Evolutionary conservation across 768 basidiomycete genomes (phyloP), one percentile per base, ranked within the genome.

Genomic region (Phaeolepiota aurea): DNA sequence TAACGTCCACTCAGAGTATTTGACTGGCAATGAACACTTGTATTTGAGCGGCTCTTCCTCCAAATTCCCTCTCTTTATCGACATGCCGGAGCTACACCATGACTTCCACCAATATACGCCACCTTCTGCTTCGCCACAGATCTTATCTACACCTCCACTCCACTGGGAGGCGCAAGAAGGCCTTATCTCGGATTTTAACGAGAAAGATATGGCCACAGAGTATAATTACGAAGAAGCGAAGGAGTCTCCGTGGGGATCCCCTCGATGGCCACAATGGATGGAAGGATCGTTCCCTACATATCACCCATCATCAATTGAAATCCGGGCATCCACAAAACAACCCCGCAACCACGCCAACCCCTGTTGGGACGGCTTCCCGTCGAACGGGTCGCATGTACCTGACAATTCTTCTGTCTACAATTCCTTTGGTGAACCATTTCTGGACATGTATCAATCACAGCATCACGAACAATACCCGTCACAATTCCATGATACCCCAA

Each of bases 21-120:
- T n/a, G n/a, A n/a, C n/a, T n/a, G n/a, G n/a, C n/a, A n/a, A 28
- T 28, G 7, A n/a, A n/a, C 25, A 28, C 25, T 28, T 28, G n/a
- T 7, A 38, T 18, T 11, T 20, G n/a, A 38, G 15, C 20, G n/a
- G 15, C 37, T 38, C 37, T 9, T 11, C 10, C 16, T 11, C n/a
- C 14, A 18, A 15, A 11, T 38, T 10, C 37, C 10, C 11, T 23
- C 38, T 25, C 15, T 40, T n/a, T 31, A 44, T 23, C 28, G 52
- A 57, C 23, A 38, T 58, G 42, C 57, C 57, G 1, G 56, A 57
- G 37, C 43, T 59, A 23, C 54, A 50, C 39, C 51, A 56, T 40
- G 57, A 58, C 41, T 47, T 50, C 7, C 25, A 28, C 7, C 25
- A 28, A 28, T 28, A 28, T 28, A 28, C 33, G 15, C 33, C 12